These are phyloP conservation scores for Pisolithus thermaeus DNA, from an alignment of 1,284 basidiomycete genomes.

Conservation along the genomic window DNA sequence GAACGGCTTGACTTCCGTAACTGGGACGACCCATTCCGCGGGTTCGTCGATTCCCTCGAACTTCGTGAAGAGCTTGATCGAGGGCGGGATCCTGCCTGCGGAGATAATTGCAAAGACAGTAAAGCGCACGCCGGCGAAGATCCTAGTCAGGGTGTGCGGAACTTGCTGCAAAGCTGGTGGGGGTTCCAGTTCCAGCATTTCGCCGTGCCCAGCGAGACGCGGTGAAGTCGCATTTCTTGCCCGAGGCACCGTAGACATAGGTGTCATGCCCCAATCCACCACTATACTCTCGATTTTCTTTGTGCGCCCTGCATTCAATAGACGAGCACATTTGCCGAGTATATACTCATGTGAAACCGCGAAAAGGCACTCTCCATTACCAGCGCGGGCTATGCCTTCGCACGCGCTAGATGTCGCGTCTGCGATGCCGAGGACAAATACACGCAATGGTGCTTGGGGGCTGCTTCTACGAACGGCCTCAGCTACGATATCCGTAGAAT, in stretches of 20 bases:
- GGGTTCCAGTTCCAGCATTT: conserved; percentile 21
- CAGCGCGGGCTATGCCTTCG: conserved; percentile 43
- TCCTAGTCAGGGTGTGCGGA: conserved; percentile 34
- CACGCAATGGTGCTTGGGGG: conserved; percentile 33
- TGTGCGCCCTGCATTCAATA: conserved; percentile 45
- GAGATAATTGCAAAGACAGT: conserved; percentile 41
- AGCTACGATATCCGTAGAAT: conserved; percentile 23
- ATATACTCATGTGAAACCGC: conserved; percentile 42
- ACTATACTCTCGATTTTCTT: conserved; percentile 38
- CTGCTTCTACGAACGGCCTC: conserved; percentile 22
- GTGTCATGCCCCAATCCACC: conserved; percentile 40
- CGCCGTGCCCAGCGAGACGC: conserved; percentile 3
- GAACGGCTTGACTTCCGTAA: conserved; percentile 34
- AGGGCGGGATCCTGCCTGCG: conserved; percentile 31
- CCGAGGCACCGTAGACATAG: too few species aligned
- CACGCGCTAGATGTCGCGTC: conserved; percentile 45
- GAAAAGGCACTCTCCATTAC: conserved; percentile 44
- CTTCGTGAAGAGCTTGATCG: conserved; percentile 35
- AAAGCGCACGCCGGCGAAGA: conserved; percentile 43
- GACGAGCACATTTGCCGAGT: conserved; percentile 39
- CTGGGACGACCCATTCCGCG: conserved; percentile 33
- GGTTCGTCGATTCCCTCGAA: conserved; percentile 26
- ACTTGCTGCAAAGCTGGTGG: conserved; percentile 38
- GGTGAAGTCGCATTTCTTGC: neutral
- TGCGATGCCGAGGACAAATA: conserved; percentile 57